Evolutionary conservation across 2,329 filamentous ascomycete genomes (phyloP), one percentile per base, ranked within the genome.

Genomic region (Fusarium chlamydosporum): DNA sequence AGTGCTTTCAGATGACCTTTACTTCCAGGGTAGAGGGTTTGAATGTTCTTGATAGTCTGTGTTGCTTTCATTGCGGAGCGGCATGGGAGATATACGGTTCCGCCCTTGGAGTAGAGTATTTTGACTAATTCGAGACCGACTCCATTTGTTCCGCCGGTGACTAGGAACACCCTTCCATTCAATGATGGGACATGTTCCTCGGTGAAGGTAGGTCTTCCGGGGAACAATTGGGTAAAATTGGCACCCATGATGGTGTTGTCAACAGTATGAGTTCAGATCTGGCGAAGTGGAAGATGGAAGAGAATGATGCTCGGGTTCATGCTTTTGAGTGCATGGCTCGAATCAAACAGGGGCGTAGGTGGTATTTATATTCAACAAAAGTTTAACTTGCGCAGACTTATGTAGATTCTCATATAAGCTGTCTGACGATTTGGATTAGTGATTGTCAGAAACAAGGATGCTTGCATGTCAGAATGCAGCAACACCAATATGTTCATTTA

Each of bases 51-150:
- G 12, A 82, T 81, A 4, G 78, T 77, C 12, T 58, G 18, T 8
- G 29, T n/a, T 27, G 33, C 56, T 34, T 59, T 59, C 6, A 11
- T 16, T 8, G 16, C 2, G 11, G 56, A 57, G 0, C 52, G 27
- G n/a, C 40, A 42, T 1, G 56, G 52, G 0, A 59, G 2, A 29
- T 88, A 89, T 7, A 89, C 79, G 0, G 80, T 88, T 20, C 79
- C 86, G 26, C 85, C 83, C 5, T 80, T 81, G 0, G 75, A 71
- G 68, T 88, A 89, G 4, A 90, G 79, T 2, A 89, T 82, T 31
- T 81, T 82, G 48, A 77, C 77, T 6, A 89, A 76, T 66, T 88
- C 85, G 9, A 81, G 78, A 0, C 87, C 87, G 4, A 88, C 78
- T 8, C 79, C 79, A 4, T 74, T 58, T 37, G 77, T 79, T 1